A percentile compares a stretch with the other conserved stretches of the same genome.
These are phyloP conservation scores for Pelargonium fulgidum DNA, from an alignment of 441 rosid species.

Conservation along the genomic window DNA sequence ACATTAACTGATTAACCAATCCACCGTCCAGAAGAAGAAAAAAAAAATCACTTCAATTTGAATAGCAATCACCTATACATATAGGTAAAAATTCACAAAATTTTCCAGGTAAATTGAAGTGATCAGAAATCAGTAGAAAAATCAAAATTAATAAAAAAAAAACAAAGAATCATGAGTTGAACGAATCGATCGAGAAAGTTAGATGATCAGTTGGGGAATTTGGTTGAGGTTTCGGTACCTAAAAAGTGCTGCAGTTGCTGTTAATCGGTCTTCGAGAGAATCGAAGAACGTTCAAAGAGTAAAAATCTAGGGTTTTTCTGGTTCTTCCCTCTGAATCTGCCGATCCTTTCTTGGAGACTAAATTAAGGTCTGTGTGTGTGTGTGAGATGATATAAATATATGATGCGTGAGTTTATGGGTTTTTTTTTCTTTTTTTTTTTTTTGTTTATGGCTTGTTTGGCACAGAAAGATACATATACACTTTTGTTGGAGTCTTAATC, in stretches of 20 bases:
- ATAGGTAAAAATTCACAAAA: not conserved
- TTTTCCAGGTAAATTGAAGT: slow-evolving; percentile 1
- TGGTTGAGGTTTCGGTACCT: not conserved
- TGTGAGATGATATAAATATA: no score
- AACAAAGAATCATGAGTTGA: not conserved
- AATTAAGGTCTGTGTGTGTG: not conserved
- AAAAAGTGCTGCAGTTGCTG: slow-evolving; percentile 1
- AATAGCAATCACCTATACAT: not conserved
- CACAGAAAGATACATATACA: no score
- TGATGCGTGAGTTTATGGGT: not conserved
- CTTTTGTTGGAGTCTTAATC: no score
- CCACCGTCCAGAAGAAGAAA: not conserved
- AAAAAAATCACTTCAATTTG: not conserved
- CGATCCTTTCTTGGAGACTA: slow-evolving; percentile 11
- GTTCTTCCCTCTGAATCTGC: not conserved
- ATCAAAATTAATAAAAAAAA: not conserved
- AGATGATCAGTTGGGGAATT: slow-evolving; percentile 3
- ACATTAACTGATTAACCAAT: not conserved
- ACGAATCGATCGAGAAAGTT: not conserved
- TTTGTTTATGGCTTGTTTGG: not conserved
- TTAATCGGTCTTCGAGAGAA: slow-evolving; percentile 9
- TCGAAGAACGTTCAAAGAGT: not conserved
- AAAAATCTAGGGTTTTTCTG: slow-evolving; percentile 1
- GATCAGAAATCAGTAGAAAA: not conserved
- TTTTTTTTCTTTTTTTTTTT: slow-evolving; percentile 1